Evolutionary conservation across 306 rosid species (phyloP).

Genomic region (Ormosia semicastrata): DNA sequence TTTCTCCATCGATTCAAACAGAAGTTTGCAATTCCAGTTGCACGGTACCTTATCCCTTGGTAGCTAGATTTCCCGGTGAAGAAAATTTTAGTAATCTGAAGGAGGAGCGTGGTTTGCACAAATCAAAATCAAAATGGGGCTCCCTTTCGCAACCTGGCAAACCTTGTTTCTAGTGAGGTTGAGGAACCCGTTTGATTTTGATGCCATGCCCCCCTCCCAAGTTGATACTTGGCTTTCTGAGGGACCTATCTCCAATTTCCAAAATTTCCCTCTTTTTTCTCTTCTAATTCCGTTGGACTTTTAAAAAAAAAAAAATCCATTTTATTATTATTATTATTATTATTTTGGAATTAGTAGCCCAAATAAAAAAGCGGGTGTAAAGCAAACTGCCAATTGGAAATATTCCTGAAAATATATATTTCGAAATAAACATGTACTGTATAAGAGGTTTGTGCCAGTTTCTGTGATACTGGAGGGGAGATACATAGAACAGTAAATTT

Average conservation of each 20-base stretch:
- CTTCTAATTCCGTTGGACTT: too few relatives aligned
- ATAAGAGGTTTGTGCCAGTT: not conserved
- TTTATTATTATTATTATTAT: too few relatives aligned
- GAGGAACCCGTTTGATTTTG: not conserved
- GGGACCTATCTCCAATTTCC: not conserved
- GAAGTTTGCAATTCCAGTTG: not conserved
- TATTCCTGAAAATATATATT: not conserved
- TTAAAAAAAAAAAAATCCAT: too few relatives aligned
- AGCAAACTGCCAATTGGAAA: not conserved
- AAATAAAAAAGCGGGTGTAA: too few relatives aligned
- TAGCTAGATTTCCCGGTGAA: not conserved
- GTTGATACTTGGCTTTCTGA: slow-evolving; percentile 9
- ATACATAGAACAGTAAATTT: not conserved
- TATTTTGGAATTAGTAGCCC: too few relatives aligned
- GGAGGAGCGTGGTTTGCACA: not conserved
- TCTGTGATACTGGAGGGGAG: not conserved
- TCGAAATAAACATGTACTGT: not conserved
- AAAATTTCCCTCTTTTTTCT: too few relatives aligned
- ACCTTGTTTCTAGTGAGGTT: not conserved
- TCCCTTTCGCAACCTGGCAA: not conserved
- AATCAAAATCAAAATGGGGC: not conserved
- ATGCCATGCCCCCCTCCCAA: not conserved
- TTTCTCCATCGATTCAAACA: not conserved
- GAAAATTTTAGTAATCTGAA: slow-evolving; percentile 11
- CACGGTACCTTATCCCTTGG: not conserved